Evolutionary conservation across 2,329 filamentous ascomycete genomes (phyloP), one percentile per base, ranked within the genome.

Genomic region (Monosporascus sp.): DNA sequence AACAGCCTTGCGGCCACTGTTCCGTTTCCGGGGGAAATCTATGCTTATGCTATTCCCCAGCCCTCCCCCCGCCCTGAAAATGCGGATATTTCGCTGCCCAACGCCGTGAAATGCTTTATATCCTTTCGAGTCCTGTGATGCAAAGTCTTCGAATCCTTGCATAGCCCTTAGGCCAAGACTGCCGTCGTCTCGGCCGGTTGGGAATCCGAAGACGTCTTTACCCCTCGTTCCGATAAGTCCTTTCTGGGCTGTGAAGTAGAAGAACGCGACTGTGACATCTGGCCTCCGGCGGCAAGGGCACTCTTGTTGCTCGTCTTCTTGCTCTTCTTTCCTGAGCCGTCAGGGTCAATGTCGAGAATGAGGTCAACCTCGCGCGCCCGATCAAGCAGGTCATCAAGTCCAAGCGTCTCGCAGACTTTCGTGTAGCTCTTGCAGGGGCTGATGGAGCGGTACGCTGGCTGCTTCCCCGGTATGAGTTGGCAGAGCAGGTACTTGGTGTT

Each of bases 401-500:
- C 82, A 31, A 97, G 71, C 1, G 79, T 73, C 53, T 84, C 76
- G 64, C 91, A 88, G 2, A 86, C 70, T 50, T 88, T 84, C 8
- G 72, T 74, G 65, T 97, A 96, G 61, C 81, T 87, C 72, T 87
- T 91, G 55, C 81, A 80, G 47, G 74, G 71, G 57, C 82, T 84
- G 60, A 94, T 78, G 3, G 76, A 70, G 54, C 79, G 77, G 67
- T 87, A 88, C 1, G 75, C 76, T 40, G 80, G 75, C 48, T 83
- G 77, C 68, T 91, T 95, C 17, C 92, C 91, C 0, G 91, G 91
- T 24, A 97, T 84, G 71, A 97, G 81, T 69, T 96, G 90, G 43
- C 83, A 82, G 27, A 99, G 82, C 35, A 94, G 77, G 68, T 88
- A 99, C 70, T 99, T 99, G 5, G 92, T 96, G 73, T 99, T 99